These are phyloP conservation scores for Tricladium varicosporioides DNA, from an alignment of 2,329 filamentous ascomycete species.

Conservation along the genomic window DNA sequence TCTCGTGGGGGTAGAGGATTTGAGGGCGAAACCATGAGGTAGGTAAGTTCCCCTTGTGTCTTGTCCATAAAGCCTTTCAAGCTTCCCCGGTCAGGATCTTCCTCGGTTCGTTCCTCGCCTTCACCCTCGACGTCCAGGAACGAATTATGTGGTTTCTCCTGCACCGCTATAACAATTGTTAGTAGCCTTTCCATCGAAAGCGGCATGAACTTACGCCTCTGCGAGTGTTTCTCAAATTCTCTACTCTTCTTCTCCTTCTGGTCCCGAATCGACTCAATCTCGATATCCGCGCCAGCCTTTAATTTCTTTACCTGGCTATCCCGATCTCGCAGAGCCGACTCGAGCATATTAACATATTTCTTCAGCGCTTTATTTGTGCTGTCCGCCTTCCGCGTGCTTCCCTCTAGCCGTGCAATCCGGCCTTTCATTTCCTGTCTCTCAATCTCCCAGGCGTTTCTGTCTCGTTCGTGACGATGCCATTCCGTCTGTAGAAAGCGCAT, in stretches of 20 bases:
- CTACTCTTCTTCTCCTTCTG: slow-evolving; percentile 52
- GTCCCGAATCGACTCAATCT: slow-evolving; percentile 35
- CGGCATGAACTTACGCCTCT: slow-evolving; percentile 46
- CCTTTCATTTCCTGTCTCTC: slow-evolving; percentile 99
- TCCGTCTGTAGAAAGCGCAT: slow-evolving; percentile 99
- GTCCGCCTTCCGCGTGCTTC: slow-evolving; percentile 81
- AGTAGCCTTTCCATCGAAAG: background rate
- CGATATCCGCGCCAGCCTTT: slow-evolving; percentile 41
- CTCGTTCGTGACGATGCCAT: slow-evolving; percentile 98
- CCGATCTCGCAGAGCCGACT: slow-evolving; percentile 84
- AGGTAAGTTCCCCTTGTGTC: slow-evolving; percentile 64
- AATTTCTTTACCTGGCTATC: slow-evolving; percentile 63
- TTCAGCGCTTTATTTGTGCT: slow-evolving; percentile 85
- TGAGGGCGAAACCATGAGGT: slow-evolving; percentile 65
- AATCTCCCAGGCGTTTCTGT: slow-evolving; percentile 98
- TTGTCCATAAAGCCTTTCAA: slow-evolving; percentile 62
- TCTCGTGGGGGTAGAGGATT: slow-evolving; percentile 65
- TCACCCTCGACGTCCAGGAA: slow-evolving; percentile 46
- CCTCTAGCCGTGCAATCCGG: slow-evolving; percentile 91
- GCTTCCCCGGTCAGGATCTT: slow-evolving; percentile 46
- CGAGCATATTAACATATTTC: slow-evolving; percentile 86
- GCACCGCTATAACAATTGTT: slow-evolving; percentile 13
- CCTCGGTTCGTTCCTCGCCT: slow-evolving; percentile 36
- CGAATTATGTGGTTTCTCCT: slow-evolving; percentile 31
- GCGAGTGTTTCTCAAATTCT: slow-evolving; percentile 53